A percentile compares a stretch with the other conserved stretches of the same genome.
These are phyloP conservation scores for Cornus controversa DNA, from an alignment of 148 eudicot species.

Conservation along the genomic window DNA sequence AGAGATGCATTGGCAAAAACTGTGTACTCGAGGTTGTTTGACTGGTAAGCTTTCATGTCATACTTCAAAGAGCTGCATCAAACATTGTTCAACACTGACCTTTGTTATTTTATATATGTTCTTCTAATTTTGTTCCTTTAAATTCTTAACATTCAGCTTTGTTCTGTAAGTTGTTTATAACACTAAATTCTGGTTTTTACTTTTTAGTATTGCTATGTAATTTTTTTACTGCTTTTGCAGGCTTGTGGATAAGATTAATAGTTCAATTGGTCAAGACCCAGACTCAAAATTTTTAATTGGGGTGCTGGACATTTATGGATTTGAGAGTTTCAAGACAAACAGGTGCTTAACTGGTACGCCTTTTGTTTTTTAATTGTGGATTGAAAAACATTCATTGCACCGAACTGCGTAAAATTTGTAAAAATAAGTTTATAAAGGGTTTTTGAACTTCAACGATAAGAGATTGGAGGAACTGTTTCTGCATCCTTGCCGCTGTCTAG, in stretches of 20 bases:
- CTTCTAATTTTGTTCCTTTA: not conserved
- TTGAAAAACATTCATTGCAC: slow-evolving; percentile 15
- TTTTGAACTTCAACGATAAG: not conserved
- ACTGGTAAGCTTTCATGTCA: slow-evolving; percentile 56
- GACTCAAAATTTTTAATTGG: slow-evolving; percentile 79
- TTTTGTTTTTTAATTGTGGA: slow-evolving; percentile 32
- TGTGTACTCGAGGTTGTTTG: slow-evolving; percentile 87
- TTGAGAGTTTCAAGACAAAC: slow-evolving; percentile 99
- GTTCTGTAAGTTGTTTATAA: not conserved
- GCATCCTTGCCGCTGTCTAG: not conserved
- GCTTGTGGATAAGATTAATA: slow-evolving; percentile 88
- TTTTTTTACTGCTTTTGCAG: slow-evolving; percentile 38
- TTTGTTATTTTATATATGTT: not conserved
- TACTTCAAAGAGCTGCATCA: slow-evolving; percentile 3
- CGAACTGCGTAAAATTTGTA: slow-evolving; percentile 8
- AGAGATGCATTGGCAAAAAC: slow-evolving; percentile 95
- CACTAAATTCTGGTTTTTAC: not conserved
- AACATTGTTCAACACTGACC: not conserved
- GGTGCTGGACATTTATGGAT: slow-evolving; percentile 95
- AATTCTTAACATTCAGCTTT: not conserved
- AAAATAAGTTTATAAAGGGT: not conserved
- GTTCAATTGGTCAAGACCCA: slow-evolving; percentile 90
- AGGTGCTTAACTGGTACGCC: slow-evolving; percentile 78
- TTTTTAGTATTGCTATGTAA: not conserved
- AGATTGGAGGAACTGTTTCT: not conserved